Evolutionary conservation across 2,329 filamentous ascomycete species (phyloP).

Genomic region (Colletotrichum sp.): DNA sequence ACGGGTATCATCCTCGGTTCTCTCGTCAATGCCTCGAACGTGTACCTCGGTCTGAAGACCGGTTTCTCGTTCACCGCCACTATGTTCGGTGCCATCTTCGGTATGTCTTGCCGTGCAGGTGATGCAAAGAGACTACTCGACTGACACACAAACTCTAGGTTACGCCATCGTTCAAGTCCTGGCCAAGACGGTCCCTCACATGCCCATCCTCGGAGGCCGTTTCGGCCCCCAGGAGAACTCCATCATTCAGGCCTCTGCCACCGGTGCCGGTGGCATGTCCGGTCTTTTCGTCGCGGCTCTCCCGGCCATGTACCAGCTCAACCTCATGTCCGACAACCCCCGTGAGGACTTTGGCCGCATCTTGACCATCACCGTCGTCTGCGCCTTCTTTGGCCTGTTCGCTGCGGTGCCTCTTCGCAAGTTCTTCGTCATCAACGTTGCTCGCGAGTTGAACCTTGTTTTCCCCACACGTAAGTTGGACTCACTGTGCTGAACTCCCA

Average conservation of each 20-base stretch:
- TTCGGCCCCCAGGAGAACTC: conserved; percentile 68
- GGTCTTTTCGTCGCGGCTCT: conserved; percentile 66
- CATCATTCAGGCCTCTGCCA: conserved; percentile 64
- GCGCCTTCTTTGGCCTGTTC: conserved; percentile 68
- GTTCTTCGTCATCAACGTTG: conserved; percentile 72
- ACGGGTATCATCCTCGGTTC: conserved; percentile 61
- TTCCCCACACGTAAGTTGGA: conserved; percentile 51
- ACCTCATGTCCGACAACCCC: conserved; percentile 52
- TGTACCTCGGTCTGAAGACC: conserved; percentile 63
- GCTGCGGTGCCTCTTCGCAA: conserved; percentile 67
- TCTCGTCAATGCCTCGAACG: conserved; percentile 65
- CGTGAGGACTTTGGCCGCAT: conserved; percentile 61
- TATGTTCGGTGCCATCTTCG: conserved; percentile 61
- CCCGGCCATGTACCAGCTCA: conserved; percentile 64
- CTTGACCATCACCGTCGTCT: conserved; percentile 64
- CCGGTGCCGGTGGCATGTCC: conserved; percentile 61
- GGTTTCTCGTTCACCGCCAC: conserved; percentile 53
- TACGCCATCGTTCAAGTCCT: conserved; percentile 34
- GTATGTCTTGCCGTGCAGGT: conserved; percentile 50
- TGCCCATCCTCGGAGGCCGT: conserved; percentile 56
- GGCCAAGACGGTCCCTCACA: conserved; percentile 42
- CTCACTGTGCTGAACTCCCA: not conserved
- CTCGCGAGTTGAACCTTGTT: conserved; percentile 62
- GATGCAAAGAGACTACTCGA: not conserved
- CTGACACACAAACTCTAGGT: conserved; percentile 44